A percentile compares a stretch with the other conserved stretches of the same genome.
These are phyloP conservation scores for Camellia lanceoleosa DNA, from an alignment of 148 eudicot species.

Conservation along the genomic window DNA sequence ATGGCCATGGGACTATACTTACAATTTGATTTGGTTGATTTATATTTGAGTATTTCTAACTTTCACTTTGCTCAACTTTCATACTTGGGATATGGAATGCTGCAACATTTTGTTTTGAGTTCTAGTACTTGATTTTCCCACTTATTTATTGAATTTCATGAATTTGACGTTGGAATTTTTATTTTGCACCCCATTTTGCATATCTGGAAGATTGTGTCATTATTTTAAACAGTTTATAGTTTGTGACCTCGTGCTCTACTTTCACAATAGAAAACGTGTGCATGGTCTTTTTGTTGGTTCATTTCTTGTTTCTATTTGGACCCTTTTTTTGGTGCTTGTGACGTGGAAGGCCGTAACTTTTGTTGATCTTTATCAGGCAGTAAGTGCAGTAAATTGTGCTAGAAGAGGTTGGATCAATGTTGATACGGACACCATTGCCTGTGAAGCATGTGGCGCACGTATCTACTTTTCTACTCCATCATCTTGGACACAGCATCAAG, in stretches of 20 bases:
- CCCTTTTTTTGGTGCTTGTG: not conserved
- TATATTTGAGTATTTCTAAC: not conserved
- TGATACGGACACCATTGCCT: slow-evolving; percentile 78
- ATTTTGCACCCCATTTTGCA: not conserved
- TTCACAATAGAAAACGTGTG: not conserved
- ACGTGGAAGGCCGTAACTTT: slow-evolving; percentile 2
- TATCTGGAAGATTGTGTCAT: not conserved
- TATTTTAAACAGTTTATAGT: not conserved
- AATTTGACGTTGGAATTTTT: not conserved
- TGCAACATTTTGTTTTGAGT: not conserved
- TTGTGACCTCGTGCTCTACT: not conserved
- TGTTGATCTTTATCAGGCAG: slow-evolving; percentile 40
- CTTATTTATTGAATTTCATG: not conserved
- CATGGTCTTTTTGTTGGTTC: not conserved
- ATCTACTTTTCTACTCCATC: slow-evolving; percentile 80
- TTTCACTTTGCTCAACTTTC: not conserved
- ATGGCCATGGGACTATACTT: not conserved
- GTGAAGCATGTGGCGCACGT: slow-evolving; percentile 81
- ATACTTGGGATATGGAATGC: not conserved
- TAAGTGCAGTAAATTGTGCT: slow-evolving; percentile 86
- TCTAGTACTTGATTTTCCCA: not conserved
- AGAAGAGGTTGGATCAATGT: slow-evolving; percentile 94
- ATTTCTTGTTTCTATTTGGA: slow-evolving; percentile 1
- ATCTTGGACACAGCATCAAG: slow-evolving; percentile 77
- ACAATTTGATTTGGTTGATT: not conserved